Conservation (phyloP, 2,329 filamentous ascomycete genomes). For the Gnomoniopsis sp. region DNA sequence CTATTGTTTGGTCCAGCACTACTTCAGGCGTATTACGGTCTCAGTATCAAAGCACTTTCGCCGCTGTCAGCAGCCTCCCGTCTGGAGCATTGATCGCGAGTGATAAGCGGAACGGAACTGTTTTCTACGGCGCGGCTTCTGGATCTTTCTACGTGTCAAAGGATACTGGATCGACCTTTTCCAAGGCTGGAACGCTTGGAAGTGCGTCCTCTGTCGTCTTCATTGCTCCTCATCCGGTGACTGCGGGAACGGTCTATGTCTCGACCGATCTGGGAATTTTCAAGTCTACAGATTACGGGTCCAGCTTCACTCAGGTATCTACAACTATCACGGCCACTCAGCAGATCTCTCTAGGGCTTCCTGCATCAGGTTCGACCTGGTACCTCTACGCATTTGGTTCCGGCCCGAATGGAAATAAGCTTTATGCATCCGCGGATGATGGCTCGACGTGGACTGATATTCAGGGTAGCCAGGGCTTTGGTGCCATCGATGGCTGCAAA, state of each 20-base stretch:
- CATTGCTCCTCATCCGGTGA: conserved; percentile 53
- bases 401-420: conserved; percentile 37
- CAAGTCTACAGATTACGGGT: conserved; percentile 49
- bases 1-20: conserved; percentile 44
- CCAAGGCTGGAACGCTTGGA: conserved; percentile 32
- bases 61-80: conserved; percentile 41
- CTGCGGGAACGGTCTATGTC: conserved; percentile 58
- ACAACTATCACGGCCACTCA: conserved; percentile 35
- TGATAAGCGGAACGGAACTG: conserved; percentile 49
- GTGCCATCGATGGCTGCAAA: conserved; percentile 35
- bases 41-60: conserved; percentile 38
- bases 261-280: conserved; percentile 54
- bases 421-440: conserved; percentile 42
- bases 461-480: conserved; percentile 44
- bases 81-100: conserved; percentile 46
- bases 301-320: conserved; percentile 40
- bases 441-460: conserved; percentile 44
- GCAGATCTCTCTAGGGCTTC: conserved; percentile 39
- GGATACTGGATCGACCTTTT: conserved; percentile 44
- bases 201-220: conserved; percentile 47
- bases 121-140: conserved; percentile 49
- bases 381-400: conserved; percentile 46
- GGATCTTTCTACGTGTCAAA: conserved; percentile 49
- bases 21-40: conserved; percentile 40
- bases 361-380: conserved; percentile 36